A percentile compares a stretch with the other conserved stretches of the same genome.
These are phyloP conservation scores for Allomyces arbusculus DNA, from an alignment of 192 early-diverging fungal genomes.

Conservation along the genomic window DNA sequence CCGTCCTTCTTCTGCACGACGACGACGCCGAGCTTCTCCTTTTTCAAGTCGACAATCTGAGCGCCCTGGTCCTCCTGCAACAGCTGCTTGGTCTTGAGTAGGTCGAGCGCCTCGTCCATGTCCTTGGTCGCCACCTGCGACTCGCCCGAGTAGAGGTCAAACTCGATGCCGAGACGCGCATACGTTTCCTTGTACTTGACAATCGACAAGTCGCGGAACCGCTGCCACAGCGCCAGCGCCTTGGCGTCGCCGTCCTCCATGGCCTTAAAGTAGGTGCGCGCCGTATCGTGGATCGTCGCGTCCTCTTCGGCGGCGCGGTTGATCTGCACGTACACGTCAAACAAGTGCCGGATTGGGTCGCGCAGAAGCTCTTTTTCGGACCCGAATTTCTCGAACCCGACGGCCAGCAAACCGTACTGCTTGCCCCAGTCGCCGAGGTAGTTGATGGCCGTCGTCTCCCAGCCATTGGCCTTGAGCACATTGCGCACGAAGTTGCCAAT, in stretches of 20 bases:
- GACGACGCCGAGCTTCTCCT: slow-evolving; percentile 61
- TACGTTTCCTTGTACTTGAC: slow-evolving; percentile 83
- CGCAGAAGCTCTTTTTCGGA: slow-evolving; percentile 49
- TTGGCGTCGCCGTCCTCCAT: slow-evolving; percentile 85
- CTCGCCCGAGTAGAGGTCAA: slow-evolving; percentile 90
- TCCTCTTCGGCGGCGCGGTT: slow-evolving; percentile 53
- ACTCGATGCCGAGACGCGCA: slow-evolving; percentile 69
- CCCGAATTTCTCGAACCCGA: slow-evolving; percentile 69
- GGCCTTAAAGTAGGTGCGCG: slow-evolving; percentile 73
- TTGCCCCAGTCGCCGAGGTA: slow-evolving; percentile 99
- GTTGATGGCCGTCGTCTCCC: slow-evolving; percentile 82
- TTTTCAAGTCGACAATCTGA: slow-evolving; percentile 60
- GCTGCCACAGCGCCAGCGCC: slow-evolving; percentile 62
- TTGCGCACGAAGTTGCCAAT: slow-evolving; percentile 86
- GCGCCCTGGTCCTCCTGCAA: slow-evolving; percentile 63
- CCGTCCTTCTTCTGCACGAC: slow-evolving; percentile 81
- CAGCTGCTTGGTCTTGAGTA: slow-evolving; percentile 51
- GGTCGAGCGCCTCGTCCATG: slow-evolving; percentile 42
- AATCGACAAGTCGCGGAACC: slow-evolving; percentile 75
- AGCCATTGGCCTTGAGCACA: slow-evolving; percentile 63
- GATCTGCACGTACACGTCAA: slow-evolving; percentile 76
- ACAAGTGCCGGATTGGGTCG: slow-evolving; percentile 81
- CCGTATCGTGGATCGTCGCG: slow-evolving; percentile 50
- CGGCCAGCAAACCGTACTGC: slow-evolving; percentile 87
- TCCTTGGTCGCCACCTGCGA: slow-evolving; percentile 57